Percentiles rank a stretch among this genome's conserved stretches.
These are phyloP conservation scores for Chlamydomonas sp. DNA, from an alignment of 139 green algal species.

Conservation along the genomic window DNA sequence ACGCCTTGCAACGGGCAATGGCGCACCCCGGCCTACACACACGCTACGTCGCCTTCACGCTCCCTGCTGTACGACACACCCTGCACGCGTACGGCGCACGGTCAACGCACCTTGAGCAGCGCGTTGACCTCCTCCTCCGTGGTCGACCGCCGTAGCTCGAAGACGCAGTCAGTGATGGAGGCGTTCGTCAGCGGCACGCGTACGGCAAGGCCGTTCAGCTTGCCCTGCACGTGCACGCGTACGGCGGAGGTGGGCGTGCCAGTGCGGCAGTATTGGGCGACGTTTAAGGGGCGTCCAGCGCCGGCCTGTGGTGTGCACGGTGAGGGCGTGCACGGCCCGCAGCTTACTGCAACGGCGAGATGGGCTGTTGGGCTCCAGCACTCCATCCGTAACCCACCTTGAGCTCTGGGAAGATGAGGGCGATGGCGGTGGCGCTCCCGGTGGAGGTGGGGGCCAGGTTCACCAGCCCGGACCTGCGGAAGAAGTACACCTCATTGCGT, in stretches of 20 bases:
- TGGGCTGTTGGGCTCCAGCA: background rate
- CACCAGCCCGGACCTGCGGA: conserved; percentile 70
- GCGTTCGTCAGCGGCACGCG: conserved; percentile 88
- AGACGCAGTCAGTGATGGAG: conserved; percentile 77
- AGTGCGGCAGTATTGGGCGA: no score
- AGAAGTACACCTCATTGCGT: no score
- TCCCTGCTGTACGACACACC: background rate
- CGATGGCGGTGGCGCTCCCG: conserved; percentile 86
- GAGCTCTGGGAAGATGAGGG: conserved; percentile 91
- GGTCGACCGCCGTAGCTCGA: conserved; percentile 68
- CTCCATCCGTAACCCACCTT: conserved; percentile 50
- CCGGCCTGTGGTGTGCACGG: background rate
- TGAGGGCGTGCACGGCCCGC: background rate
- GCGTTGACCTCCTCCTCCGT: conserved; percentile 84
- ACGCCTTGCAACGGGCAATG: no score
- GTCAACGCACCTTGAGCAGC: conserved; percentile 70
- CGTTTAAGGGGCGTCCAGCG: no score
- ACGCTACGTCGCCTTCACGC: no score
- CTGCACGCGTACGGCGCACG: no score
- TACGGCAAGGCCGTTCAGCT: conserved; percentile 90
- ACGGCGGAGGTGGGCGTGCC: background rate
- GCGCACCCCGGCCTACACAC: no score
- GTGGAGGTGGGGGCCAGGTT: conserved; percentile 90
- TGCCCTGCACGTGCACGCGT: conserved; percentile 58
- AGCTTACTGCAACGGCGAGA: background rate